Evolutionary conservation across 495 filamentous ascomycete species (phyloP).

Genomic region (Hyaloscypha variabilis): DNA sequence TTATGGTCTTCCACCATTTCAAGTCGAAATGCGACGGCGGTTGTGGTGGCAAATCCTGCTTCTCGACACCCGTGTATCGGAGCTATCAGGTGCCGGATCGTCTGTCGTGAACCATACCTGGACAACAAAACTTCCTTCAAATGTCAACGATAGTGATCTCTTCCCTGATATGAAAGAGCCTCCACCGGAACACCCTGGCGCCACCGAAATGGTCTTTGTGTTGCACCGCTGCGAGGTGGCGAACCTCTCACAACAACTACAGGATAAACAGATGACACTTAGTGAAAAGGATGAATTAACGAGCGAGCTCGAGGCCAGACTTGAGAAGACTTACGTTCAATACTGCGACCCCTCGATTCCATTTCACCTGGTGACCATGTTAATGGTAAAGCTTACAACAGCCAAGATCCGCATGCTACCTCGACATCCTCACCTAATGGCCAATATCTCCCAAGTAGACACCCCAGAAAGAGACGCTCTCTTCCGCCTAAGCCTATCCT

Average conservation of each 20-base stretch:
- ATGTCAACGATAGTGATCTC: slow-evolving; percentile 47
- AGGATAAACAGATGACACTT: slow-evolving; percentile 34
- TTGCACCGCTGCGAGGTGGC: slow-evolving; percentile 54
- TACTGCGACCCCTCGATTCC: slow-evolving; percentile 62
- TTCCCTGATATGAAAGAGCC: slow-evolving; percentile 41
- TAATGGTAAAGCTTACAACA: slow-evolving; percentile 44
- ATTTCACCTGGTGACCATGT: slow-evolving; percentile 56
- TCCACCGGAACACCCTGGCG: slow-evolving; percentile 44
- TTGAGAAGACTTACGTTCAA: slow-evolving; percentile 50
- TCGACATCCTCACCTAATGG: slow-evolving; percentile 39
- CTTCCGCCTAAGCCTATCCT: slow-evolving; percentile 44
- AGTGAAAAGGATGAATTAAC: slow-evolving; percentile 50
- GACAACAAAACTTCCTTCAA: slow-evolving; percentile 46
- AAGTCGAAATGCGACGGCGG: slow-evolving; percentile 61
- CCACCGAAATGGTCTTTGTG: slow-evolving; percentile 61
- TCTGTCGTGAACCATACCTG: slow-evolving; percentile 71
- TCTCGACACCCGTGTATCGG: slow-evolving; percentile 54
- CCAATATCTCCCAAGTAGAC: slow-evolving; percentile 25
- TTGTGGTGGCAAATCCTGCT: slow-evolving; percentile 65
- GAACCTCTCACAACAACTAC: slow-evolving; percentile 43
- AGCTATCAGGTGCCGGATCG: slow-evolving; percentile 75
- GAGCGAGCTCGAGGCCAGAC: slow-evolving; percentile 41
- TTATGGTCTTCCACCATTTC: slow-evolving; percentile 56
- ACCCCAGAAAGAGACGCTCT: slow-evolving; percentile 42
- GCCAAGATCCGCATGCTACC: slow-evolving; percentile 44